Conservation (phyloP, 495 filamentous ascomycete genomes). For the Bacidia rubella region DNA sequence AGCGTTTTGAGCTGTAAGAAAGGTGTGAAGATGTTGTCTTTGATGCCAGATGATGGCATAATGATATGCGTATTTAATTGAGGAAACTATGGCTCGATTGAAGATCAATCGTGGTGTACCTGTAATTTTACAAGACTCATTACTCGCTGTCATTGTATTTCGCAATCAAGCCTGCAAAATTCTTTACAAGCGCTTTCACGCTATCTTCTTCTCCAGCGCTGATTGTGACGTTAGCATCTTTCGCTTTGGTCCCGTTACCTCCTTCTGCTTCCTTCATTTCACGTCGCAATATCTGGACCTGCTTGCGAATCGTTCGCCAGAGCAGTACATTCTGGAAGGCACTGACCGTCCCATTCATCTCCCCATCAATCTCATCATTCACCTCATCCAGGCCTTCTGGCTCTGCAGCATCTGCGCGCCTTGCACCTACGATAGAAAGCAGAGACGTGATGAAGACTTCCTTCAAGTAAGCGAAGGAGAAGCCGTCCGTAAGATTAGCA, state of each 20-base stretch:
- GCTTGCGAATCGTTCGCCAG: constrained; percentile 44
- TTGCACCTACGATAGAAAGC: constrained; percentile 32
- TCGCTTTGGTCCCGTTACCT: constrained; percentile 5
- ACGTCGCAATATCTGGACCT: constrained; percentile 38
- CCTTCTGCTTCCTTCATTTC: constrained; percentile 33
- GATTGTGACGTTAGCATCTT: neutral
- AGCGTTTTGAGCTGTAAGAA: too few species aligned
- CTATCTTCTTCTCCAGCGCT: neutral
- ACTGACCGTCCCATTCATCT: constrained; percentile 17
- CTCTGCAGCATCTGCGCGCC: neutral
- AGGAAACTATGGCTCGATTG: too few species aligned
- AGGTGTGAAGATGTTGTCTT: too few species aligned
- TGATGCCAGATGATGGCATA: too few species aligned
- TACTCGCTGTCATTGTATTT: neutral
- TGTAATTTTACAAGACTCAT: neutral
- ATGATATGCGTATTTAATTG: too few species aligned
- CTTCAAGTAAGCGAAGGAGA: constrained; percentile 54
- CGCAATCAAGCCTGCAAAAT: neutral
- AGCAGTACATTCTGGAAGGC: constrained; percentile 33
- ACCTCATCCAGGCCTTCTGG: constrained; percentile 13
- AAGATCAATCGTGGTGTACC: neutral
- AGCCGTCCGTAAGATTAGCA: constrained; percentile 44
- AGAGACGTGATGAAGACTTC: constrained; percentile 50
- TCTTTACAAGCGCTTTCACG: neutral
- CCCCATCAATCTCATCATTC: neutral